A percentile compares a stretch with the other conserved stretches of the same genome.
phyloP scores from a whole-genome alignment of 495 filamentous ascomycete species.

The Aspergillus saccharolyticus region DNA sequence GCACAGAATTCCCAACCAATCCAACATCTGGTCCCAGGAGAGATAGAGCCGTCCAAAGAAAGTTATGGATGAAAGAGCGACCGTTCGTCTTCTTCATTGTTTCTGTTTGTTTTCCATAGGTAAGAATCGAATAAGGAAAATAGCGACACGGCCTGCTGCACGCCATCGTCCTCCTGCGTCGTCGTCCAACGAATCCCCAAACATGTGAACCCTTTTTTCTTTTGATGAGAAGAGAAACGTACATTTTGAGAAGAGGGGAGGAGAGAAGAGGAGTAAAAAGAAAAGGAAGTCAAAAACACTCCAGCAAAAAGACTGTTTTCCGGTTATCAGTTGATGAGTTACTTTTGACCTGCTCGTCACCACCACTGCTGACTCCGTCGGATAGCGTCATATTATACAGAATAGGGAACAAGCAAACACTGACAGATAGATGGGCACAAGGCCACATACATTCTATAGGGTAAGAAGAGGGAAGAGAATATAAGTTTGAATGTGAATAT shows the following conservation, averaged over 20 bases:
- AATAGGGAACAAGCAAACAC: slow-evolving; percentile 17
- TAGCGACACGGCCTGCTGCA: background rate
- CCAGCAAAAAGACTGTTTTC: slow-evolving; percentile 7
- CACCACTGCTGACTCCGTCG: slow-evolving; percentile 14
- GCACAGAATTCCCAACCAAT: slow-evolving; percentile 18
- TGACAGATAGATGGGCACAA: slow-evolving; percentile 7
- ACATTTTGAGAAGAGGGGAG: slow-evolving; percentile 2
- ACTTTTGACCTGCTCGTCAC: slow-evolving; percentile 22
- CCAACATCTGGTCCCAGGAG: background rate
- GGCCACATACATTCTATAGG: slow-evolving; percentile 14
- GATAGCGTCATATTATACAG: slow-evolving; percentile 22
- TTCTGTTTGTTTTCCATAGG: slow-evolving; percentile 15
- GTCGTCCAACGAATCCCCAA: slow-evolving; percentile 12
- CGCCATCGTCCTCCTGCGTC: slow-evolving; percentile 11
- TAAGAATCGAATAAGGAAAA: slow-evolving; percentile 6
- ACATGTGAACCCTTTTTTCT: slow-evolving; percentile 12
- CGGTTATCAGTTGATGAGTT: slow-evolving; percentile 12
- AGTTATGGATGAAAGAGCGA: slow-evolving; percentile 1
- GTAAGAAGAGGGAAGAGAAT: slow-evolving; percentile 8
- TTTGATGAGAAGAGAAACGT: slow-evolving; percentile 10
- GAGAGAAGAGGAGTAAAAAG: slow-evolving; percentile 2
- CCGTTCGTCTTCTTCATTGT: slow-evolving; percentile 6
- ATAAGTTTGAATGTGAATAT: slow-evolving; percentile 7
- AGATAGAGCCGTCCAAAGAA: background rate
- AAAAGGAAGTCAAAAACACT: slow-evolving; percentile 13